Base-by-base conservation (phyloP, 192 early-diverging fungal species). In the Radiomyces spectabilis region DNA sequence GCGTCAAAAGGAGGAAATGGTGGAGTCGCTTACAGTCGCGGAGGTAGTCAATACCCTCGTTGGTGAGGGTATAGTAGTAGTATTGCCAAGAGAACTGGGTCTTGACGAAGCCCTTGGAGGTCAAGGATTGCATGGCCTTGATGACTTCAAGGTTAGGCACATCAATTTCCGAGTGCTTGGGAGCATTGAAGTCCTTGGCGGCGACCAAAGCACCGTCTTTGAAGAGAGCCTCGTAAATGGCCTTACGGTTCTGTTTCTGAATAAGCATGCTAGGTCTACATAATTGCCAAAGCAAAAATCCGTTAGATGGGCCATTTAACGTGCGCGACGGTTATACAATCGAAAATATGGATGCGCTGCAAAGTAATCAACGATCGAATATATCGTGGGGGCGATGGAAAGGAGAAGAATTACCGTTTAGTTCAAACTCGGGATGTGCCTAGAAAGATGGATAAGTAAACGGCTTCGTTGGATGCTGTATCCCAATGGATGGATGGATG, bases 61-160 rank as follows among this genome's bases (percentile, higher is more conserved):
- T 84, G 72, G 95, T 99, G 68, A 99, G 83, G 76, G 85, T 92
- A 79, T 99, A 99, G 91, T 99, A 99, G 85, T 95, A 99, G 82
- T 93, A 92, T 73, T 97, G 94, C 96, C 96, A 99, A 72, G 93
- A 96, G 88, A 99, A 99, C 68, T 88, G 88, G 59, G 88, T 89
- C 78, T 89, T 92, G 73, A 99, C 94, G 55, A 71, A 89, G 61
- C 90, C 92, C 68, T 84, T 85, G 51, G 96, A 99, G 71, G 81
- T 78, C 69, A 99, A 83, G 52, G 88, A 92, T 85, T 99, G 94
- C 63, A 96, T 86, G 57, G 94, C 89, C 87, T 97, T 99, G 83
- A 99, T 95, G 71, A 99, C 96, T 69, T 99, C 82, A 22, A 99
- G 77, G 88, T 99, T 99, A 59, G 92, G 91, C 50, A 99, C 94